Percentiles rank a stretch among this genome's conserved stretches.
These are phyloP conservation scores for Ceratocystis eucalypticola DNA, from an alignment of 2,329 filamentous ascomycete genomes.

Conservation along the genomic window DNA sequence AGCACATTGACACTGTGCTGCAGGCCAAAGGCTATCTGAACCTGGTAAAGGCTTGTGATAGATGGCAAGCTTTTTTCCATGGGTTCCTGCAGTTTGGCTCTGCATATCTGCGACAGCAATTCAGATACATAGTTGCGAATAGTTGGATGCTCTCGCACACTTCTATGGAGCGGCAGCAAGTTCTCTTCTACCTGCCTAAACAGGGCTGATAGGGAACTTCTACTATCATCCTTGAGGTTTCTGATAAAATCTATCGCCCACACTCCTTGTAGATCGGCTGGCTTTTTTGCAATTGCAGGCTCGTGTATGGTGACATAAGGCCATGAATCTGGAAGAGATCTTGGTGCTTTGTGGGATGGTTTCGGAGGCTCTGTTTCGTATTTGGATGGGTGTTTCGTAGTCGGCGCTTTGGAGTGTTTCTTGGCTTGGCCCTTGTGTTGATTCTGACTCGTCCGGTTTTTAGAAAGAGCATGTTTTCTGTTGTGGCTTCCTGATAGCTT, in stretches of 20 bases:
- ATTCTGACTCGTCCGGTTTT: too few relatives aligned
- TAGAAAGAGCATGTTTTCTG: too few relatives aligned
- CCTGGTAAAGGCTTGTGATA: conserved; percentile 13
- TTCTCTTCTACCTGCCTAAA: conserved; percentile 12
- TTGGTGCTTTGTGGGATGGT: background rate
- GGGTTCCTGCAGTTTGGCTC: conserved; percentile 8
- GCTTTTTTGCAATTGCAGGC: background rate
- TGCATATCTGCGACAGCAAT: conserved; percentile 7
- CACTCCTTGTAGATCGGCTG: background rate
- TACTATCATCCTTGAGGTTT: background rate
- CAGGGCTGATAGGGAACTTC: background rate
- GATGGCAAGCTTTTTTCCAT: conserved; percentile 4
- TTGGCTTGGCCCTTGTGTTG: too few relatives aligned
- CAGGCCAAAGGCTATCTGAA: conserved; percentile 10
- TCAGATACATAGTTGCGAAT: background rate
- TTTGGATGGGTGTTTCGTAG: background rate
- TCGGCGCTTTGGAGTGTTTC: background rate
- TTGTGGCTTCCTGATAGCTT: too few relatives aligned
- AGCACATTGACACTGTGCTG: background rate
- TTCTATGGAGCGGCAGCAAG: background rate
- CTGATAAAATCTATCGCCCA: background rate
- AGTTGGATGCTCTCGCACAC: background rate
- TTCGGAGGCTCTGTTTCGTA: background rate
- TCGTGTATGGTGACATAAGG: background rate
- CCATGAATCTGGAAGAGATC: background rate